Evolutionary conservation across 345 rosid genomes (phyloP).

Genomic region (Lenwebbia sp.): DNA sequence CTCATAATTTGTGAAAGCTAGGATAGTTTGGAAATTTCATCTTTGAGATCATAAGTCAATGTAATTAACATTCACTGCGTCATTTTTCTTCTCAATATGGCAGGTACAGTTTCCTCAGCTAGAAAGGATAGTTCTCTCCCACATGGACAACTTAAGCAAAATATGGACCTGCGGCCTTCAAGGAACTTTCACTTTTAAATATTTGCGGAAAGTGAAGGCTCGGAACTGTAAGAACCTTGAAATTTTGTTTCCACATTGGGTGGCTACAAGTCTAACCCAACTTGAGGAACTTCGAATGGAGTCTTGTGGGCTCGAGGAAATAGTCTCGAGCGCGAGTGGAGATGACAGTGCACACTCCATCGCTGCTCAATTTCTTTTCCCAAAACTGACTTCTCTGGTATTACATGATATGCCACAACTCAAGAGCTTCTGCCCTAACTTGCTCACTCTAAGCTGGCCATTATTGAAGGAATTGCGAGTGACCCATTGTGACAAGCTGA

Average conservation of each 20-base stretch:
- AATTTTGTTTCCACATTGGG: not conserved
- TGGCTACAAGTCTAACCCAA: not conserved
- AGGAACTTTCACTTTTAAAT: not conserved
- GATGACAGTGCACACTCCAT: not conserved
- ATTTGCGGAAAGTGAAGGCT: not conserved
- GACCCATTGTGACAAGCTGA: not conserved
- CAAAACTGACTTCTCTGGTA: not conserved
- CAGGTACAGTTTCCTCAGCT: not conserved
- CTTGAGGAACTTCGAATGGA: not conserved
- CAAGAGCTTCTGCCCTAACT: not conserved
- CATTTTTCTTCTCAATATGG: not conserved
- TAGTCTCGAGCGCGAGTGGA: not conserved
- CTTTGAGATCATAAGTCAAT: not conserved
- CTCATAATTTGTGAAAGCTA: not conserved
- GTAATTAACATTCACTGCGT: not conserved
- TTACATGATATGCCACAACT: not conserved
- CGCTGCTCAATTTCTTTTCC: not conserved
- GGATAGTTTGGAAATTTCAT: no score
- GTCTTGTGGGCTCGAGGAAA: not conserved
- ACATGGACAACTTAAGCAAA: not conserved
- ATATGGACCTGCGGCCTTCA: not conserved
- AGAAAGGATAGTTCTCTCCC: rapidly evolving
- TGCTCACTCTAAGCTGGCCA: not conserved
- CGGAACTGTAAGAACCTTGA: not conserved
- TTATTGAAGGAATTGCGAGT: not conserved